phyloP scores from a whole-genome alignment of 371 early-diverging fungal genomes.

The Lichtheimia ornata region DNA sequence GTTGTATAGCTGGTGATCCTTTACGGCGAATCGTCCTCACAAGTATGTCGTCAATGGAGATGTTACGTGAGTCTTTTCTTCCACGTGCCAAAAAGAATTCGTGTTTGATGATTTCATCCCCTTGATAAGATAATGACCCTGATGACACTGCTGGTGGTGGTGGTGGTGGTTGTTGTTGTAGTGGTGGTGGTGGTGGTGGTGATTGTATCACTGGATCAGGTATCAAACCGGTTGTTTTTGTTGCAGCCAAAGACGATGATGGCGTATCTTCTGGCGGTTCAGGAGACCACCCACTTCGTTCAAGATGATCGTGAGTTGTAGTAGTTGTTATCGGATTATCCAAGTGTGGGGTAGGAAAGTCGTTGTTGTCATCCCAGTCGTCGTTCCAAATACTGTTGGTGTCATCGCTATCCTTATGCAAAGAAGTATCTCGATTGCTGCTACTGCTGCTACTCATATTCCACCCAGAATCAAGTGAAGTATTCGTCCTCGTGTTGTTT shows the following conservation, averaged over 20 bases:
- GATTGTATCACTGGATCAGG: not conserved
- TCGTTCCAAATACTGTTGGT: constrained; percentile 6
- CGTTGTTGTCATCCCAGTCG: constrained; percentile 7
- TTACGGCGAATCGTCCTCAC: not conserved
- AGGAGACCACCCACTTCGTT: constrained; percentile 9
- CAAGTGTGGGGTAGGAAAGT: constrained; percentile 1
- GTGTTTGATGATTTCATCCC: too few species aligned
- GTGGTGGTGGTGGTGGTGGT: not conserved
- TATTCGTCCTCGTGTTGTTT: too few species aligned
- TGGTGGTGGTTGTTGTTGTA: not conserved
- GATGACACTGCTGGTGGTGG: not conserved
- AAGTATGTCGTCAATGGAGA: not conserved
- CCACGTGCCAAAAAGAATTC: too few species aligned
- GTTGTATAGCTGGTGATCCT: too few species aligned
- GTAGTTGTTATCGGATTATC: not conserved
- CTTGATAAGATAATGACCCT: too few species aligned
- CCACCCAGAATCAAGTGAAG: too few species aligned
- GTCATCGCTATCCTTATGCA: not conserved
- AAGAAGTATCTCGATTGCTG: too few species aligned
- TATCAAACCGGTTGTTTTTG: not conserved
- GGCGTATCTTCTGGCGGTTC: constrained; percentile 3
- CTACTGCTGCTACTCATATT: too few species aligned
- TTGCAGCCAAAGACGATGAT: not conserved
- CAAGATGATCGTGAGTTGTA: not conserved
- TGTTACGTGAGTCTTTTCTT: not conserved